Percentiles rank a stretch among this genome's conserved stretches.
Conservation (phyloP, 2,329 filamentous ascomycete genomes). For the Coniosporium tulheliwenetii region DNA sequence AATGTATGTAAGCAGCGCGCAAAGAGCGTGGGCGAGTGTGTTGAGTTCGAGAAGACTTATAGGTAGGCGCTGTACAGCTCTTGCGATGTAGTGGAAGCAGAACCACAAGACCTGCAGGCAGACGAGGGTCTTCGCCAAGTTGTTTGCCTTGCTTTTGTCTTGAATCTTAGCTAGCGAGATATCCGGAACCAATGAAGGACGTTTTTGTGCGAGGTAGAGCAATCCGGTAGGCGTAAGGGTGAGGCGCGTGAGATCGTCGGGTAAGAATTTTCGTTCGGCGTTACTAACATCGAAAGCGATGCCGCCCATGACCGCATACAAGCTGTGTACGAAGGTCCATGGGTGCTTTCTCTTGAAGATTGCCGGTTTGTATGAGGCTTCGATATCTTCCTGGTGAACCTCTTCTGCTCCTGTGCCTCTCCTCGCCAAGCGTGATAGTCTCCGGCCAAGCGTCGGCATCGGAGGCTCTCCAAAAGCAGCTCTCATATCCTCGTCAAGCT, state of each 20-base stretch:
- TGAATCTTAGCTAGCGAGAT: neutral
- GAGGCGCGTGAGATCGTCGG: neutral
- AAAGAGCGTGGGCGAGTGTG: conserved; percentile 8
- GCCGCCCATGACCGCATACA: conserved; percentile 8
- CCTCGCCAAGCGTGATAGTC: neutral
- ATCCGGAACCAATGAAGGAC: neutral
- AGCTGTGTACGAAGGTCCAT: conserved; percentile 8
- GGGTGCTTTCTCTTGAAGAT: neutral
- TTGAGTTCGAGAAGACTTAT: conserved; percentile 10
- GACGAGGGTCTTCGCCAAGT: conserved; percentile 6
- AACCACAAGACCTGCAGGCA: conserved; percentile 9
- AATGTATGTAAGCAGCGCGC: conserved; percentile 7
- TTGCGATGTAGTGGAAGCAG: conserved; percentile 7
- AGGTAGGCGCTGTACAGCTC: conserved; percentile 5
- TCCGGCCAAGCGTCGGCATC: neutral
- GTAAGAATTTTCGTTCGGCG: neutral
- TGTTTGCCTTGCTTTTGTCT: conserved; percentile 7
- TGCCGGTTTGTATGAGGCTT: neutral
- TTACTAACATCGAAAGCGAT: conserved; percentile 2
- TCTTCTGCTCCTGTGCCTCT: neutral
- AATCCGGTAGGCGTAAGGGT: neutral
- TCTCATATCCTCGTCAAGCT: neutral
- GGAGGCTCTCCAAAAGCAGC: neutral
- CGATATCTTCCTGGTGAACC: no score
- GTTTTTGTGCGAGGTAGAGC: neutral